Percentiles rank a stretch among this genome's conserved stretches.
phyloP scores from a whole-genome alignment of 257 asterid species.

The Coffea canephora region DNA sequence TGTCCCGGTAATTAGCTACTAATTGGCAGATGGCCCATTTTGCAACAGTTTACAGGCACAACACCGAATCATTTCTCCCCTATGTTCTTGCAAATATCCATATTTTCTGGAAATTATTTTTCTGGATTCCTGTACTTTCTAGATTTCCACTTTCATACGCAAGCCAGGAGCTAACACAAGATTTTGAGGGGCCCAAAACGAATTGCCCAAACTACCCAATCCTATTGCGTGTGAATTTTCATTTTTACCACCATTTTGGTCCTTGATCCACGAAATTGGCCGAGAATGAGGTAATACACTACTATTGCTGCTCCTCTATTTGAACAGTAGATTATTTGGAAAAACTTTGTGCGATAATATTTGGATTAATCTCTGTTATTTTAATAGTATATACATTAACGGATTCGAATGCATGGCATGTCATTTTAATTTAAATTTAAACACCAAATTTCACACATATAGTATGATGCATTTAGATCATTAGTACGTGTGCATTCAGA shows the following conservation, averaged over 20 bases:
- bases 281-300: background rate
- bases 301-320: too few species aligned
- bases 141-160: constrained; percentile 19
- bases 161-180: constrained; percentile 15
- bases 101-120: background rate
- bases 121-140: constrained; percentile 6
- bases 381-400: too few species aligned
- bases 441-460: too few species aligned
- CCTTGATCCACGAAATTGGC: constrained; percentile 8
- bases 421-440: too few species aligned
- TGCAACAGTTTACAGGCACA: background rate
- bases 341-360: too few species aligned
- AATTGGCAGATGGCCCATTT: background rate
- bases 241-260: background rate
- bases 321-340: too few species aligned
- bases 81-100: background rate
- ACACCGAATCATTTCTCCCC: background rate
- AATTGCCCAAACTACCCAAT: constrained; percentile 19
- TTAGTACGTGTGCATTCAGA: too few species aligned
- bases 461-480: too few species aligned
- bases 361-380: too few species aligned
- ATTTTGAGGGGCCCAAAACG: background rate
- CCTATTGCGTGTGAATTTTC: background rate
- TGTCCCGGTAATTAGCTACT: too few species aligned
- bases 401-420: too few species aligned